phyloP scores from a whole-genome alignment of 148 eudicot genomes.

The Camellia granthamiana region DNA sequence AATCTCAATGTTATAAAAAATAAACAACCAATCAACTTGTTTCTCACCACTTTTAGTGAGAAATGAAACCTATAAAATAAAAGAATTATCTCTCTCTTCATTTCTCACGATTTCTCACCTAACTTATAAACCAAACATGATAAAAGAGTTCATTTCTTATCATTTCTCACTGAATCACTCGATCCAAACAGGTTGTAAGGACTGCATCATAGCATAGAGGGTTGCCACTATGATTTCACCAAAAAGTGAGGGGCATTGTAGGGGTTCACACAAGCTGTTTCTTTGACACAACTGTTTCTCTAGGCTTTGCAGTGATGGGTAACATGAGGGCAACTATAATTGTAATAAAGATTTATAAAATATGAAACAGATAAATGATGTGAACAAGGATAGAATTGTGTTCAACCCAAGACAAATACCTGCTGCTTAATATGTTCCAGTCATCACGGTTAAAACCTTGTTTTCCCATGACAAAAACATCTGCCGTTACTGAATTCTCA shows the following conservation, averaged over 20 bases:
- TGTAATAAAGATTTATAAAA: background rate
- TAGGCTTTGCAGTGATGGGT: background rate
- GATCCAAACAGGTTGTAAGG: background rate
- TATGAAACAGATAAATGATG: background rate
- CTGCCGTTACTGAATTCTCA: conserved; percentile 47
- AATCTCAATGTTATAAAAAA: too few species aligned
- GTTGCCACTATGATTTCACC: background rate
- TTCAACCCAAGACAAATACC: conserved; percentile 24
- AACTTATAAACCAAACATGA: too few species aligned
- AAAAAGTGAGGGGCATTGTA: background rate
- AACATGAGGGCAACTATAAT: background rate
- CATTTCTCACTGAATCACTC: too few species aligned
- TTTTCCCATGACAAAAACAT: conserved; percentile 44
- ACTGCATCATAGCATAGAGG: background rate
- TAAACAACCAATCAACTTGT: too few species aligned
- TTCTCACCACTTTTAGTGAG: too few species aligned
- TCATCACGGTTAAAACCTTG: conserved; percentile 38
- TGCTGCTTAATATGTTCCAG: conserved; percentile 13
- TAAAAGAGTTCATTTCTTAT: too few species aligned
- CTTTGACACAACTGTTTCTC: background rate
- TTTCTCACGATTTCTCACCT: too few species aligned
- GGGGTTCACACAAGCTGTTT: background rate
- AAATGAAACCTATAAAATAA: too few species aligned
- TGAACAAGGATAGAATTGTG: too few species aligned
- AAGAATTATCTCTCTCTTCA: too few species aligned